A percentile compares a stretch with the other conserved stretches of the same genome.
Evolutionary conservation across 805 yeast genomes (phyloP).

Genomic region (Zygosaccharomyces rouxii): DNA sequence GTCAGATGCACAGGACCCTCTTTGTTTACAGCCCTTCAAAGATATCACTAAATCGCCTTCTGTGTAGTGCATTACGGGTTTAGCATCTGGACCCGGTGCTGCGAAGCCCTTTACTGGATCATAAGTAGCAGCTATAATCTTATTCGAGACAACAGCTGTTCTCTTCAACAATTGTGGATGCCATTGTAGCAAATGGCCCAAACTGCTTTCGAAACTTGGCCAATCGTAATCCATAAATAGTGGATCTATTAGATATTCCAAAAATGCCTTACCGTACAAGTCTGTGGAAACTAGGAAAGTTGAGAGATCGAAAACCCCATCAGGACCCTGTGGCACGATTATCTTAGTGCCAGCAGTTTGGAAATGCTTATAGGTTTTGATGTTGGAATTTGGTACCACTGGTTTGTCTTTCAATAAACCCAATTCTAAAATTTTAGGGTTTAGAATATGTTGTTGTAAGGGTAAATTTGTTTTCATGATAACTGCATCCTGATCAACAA

Average conservation of each 20-base stretch:
- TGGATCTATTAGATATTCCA: slow-evolving; percentile 79
- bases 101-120: slow-evolving; percentile 33
- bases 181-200: slow-evolving; percentile 92
- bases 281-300: slow-evolving; percentile 72
- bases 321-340: slow-evolving; percentile 62
- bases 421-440: slow-evolving; percentile 56
- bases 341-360: slow-evolving; percentile 52
- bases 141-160: slow-evolving; percentile 66
- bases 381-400: slow-evolving; percentile 40
- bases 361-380: slow-evolving; percentile 56
- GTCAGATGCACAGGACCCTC: slow-evolving; percentile 49
- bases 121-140: slow-evolving; percentile 48
- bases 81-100: slow-evolving; percentile 7
- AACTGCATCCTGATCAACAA: slow-evolving; percentile 69
- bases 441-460: slow-evolving; percentile 54
- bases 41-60: slow-evolving; percentile 66
- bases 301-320: slow-evolving; percentile 56
- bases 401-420: slow-evolving; percentile 68
- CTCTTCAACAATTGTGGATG: slow-evolving; percentile 77
- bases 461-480: slow-evolving; percentile 68
- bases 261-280: slow-evolving; percentile 55
- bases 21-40: slow-evolving; percentile 53
- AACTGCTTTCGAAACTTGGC: slow-evolving; percentile 45
- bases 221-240: slow-evolving; percentile 60
- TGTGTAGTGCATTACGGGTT: slow-evolving; percentile 46